These are phyloP conservation scores for Acmispon strigosus DNA, from an alignment of 306 rosid genomes.

Conservation along the genomic window DNA sequence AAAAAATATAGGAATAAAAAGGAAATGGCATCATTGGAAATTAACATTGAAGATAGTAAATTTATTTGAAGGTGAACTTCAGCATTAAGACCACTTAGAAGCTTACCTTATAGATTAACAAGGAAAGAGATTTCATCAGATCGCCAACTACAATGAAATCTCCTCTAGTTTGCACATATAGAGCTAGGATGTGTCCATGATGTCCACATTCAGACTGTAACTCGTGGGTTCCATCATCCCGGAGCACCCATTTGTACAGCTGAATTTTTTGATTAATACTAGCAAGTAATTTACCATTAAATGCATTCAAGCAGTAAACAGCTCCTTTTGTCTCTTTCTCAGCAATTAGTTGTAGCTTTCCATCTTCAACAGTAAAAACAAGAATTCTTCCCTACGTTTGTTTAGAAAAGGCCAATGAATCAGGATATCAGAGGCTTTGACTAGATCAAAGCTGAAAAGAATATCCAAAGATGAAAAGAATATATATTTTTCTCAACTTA, in stretches of 20 bases:
- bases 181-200: slow-evolving; percentile 97
- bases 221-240: slow-evolving; percentile 91
- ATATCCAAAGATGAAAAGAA: too few relatives aligned
- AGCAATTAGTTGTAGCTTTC: slow-evolving; percentile 88
- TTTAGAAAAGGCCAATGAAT: slow-evolving; percentile 1
- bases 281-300: slow-evolving; percentile 93
- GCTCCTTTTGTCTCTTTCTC: slow-evolving; percentile 99
- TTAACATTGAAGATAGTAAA: not conserved
- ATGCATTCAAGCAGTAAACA: slow-evolving; percentile 86
- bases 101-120: slow-evolving; percentile 88
- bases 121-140: slow-evolving; percentile 87
- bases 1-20: not conserved
- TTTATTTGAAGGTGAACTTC: not conserved
- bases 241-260: slow-evolving; percentile 93
- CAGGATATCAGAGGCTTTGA: slow-evolving; percentile 8
- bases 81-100: not conserved
- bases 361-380: slow-evolving; percentile 89
- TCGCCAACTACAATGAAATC: slow-evolving; percentile 99
- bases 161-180: slow-evolving; percentile 94
- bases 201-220: slow-evolving; percentile 99
- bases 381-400: slow-evolving; percentile 80
- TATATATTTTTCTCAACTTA: slow-evolving; percentile 3
- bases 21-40: not conserved
- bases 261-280: slow-evolving; percentile 98
- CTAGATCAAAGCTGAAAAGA: not conserved